Evolutionary conservation across 306 rosid species (phyloP).

Genomic region (Cucumis cinereus): DNA sequence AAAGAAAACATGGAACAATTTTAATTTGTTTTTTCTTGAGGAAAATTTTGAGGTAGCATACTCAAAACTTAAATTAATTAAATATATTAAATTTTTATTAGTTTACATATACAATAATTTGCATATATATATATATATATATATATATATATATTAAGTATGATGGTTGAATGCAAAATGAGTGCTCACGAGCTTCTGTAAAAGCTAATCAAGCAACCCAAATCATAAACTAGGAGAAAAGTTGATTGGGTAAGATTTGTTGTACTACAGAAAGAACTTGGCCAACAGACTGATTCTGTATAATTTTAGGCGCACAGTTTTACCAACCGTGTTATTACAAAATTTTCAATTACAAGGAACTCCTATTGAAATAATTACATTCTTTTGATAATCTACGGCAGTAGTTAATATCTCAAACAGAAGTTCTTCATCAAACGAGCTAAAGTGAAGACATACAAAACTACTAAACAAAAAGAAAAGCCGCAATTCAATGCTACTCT

Average conservation of each 20-base stretch:
- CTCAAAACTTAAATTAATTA: no score
- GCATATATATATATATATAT: no score
- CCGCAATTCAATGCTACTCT: background rate
- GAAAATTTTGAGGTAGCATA: no score
- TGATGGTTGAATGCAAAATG: no score
- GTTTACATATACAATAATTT: no score
- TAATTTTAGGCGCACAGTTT: background rate
- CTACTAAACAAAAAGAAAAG: background rate
- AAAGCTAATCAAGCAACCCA: no score
- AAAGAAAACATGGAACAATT: no score
- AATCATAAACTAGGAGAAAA: background rate
- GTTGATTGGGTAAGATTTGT: background rate
- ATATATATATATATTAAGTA: no score
- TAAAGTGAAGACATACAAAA: background rate
- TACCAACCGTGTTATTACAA: constrained; percentile 36
- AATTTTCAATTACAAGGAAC: constrained; percentile 8
- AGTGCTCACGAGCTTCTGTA: no score
- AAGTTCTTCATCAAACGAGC: background rate
- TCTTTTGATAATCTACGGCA: constrained; percentile 18
- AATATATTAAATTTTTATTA: no score
- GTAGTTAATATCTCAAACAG: constrained; percentile 7
- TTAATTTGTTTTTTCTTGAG: no score
- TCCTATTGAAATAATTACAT: constrained; percentile 14
- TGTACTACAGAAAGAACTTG: background rate
- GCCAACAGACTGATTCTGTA: background rate